Conservation (phyloP, 495 filamentous ascomycete species). For the Thermothielavioides terrestris region DNA sequence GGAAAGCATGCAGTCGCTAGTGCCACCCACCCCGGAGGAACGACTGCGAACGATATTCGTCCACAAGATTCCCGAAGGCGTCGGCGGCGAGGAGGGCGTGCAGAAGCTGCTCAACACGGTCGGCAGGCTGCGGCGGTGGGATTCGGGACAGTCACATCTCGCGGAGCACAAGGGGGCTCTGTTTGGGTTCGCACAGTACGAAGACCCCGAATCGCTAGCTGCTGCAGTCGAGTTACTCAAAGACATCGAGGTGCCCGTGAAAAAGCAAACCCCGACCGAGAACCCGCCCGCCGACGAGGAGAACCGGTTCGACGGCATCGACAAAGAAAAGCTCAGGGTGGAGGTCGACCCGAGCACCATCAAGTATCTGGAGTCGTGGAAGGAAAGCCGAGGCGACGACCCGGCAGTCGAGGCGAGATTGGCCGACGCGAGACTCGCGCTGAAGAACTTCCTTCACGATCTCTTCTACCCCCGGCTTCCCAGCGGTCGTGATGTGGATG, state of each 20-base stretch:
- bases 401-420: constrained; percentile 59
- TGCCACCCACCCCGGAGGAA: constrained; percentile 84
- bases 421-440: constrained; percentile 50
- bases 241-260: constrained; percentile 77
- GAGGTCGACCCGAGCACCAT: constrained; percentile 72
- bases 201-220: constrained; percentile 81
- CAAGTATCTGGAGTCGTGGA: constrained; percentile 75
- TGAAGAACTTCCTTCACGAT: constrained; percentile 58
- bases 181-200: constrained; percentile 96
- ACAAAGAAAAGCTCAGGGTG: constrained; percentile 64
- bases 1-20: constrained; percentile 67
- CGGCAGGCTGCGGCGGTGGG: constrained; percentile 78
- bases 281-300: constrained; percentile 34
- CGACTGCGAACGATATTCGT: constrained; percentile 85
- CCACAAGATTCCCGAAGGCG: constrained; percentile 71
- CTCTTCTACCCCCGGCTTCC: constrained; percentile 60
- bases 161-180: constrained; percentile 74
- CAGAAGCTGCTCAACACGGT: constrained; percentile 72
- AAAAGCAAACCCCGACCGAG: constrained; percentile 52
- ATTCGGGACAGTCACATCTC: constrained; percentile 48
- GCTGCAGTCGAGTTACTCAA: constrained; percentile 79
- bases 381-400: constrained; percentile 54
- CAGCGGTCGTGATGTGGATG: constrained; percentile 47
- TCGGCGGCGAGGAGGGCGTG: constrained; percentile 69
- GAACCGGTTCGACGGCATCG: constrained; percentile 50